phyloP scores from a whole-genome alignment of 352 stramenopile genomes.

The Phytophthora tubulina region DNA sequence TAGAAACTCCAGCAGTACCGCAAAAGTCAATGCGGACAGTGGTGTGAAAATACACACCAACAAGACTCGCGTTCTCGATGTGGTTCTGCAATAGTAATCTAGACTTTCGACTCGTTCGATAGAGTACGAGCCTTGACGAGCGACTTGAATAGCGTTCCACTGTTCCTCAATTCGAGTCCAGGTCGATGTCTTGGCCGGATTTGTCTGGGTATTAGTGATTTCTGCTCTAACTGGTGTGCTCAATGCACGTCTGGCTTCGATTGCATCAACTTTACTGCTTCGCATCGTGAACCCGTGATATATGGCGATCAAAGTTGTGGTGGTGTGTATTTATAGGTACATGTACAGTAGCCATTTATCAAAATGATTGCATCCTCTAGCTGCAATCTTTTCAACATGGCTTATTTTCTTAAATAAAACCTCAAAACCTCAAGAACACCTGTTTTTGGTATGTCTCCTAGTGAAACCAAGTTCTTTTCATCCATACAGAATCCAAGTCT shows the following conservation, averaged over 20 bases:
- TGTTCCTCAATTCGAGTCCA: background rate
- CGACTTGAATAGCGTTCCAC: background rate
- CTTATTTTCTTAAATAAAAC: conserved; percentile 6
- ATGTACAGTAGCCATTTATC: no score
- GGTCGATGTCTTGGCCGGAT: no score
- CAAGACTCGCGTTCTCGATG: background rate
- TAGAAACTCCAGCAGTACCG: no score
- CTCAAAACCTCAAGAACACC: conserved; percentile 15
- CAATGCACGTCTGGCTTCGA: no score
- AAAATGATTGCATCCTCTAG: background rate
- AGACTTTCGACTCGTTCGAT: background rate
- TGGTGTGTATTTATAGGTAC: no score
- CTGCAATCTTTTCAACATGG: background rate
- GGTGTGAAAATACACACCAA: background rate
- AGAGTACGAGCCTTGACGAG: background rate
- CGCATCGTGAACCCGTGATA: no score
- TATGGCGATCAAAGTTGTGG: no score
- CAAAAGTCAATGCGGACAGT: background rate
- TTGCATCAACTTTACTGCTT: no score
- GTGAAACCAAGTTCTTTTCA: background rate
- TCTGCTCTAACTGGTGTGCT: no score
- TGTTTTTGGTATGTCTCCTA: conserved; percentile 1
- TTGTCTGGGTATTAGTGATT: no score
- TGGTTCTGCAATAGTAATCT: background rate
- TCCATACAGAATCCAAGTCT: conserved; percentile 33